Conservation (phyloP, 2,329 filamentous ascomycete genomes). For the Amylocarpus encephaloides region DNA sequence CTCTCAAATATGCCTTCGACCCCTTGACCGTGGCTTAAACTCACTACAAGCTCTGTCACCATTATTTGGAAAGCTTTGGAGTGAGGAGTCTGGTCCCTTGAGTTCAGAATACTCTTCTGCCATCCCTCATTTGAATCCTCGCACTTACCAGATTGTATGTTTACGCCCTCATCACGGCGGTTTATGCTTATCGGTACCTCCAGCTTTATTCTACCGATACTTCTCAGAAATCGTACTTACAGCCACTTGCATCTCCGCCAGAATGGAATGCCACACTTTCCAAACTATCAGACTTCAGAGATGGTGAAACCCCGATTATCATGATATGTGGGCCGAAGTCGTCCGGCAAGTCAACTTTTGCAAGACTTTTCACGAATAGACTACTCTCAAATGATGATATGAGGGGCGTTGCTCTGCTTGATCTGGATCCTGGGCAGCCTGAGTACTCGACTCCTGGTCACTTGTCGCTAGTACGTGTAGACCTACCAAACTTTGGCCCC, state of each 20-base stretch:
- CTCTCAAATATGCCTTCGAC: slow-evolving; percentile 51
- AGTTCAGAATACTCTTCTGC: slow-evolving; percentile 10
- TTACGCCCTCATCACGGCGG: slow-evolving; percentile 1
- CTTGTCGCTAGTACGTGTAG: slow-evolving; percentile 58
- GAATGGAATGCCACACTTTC: slow-evolving; percentile 49
- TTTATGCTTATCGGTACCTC: slow-evolving; percentile 17
- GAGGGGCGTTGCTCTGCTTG: slow-evolving; percentile 48
- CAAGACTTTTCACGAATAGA: slow-evolving; percentile 58
- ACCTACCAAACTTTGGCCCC: slow-evolving; percentile 55
- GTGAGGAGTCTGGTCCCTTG: slow-evolving; percentile 34
- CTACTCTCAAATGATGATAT: slow-evolving; percentile 38
- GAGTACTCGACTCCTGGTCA: slow-evolving; percentile 67
- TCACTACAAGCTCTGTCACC: slow-evolving; percentile 56
- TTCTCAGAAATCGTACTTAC: slow-evolving; percentile 43
- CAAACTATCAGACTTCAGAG: slow-evolving; percentile 29
- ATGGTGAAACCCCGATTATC: slow-evolving; percentile 36
- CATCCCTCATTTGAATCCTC: slow-evolving; percentile 21
- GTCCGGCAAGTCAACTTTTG: slow-evolving; percentile 71
- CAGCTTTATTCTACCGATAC: slow-evolving; percentile 49
- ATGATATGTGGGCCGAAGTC: slow-evolving; percentile 65
- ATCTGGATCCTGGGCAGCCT: slow-evolving; percentile 72
- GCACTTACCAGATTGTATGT: slow-evolving; percentile 46
- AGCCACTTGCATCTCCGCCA: slow-evolving; percentile 49
- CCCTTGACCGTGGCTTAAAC: slow-evolving; percentile 42
- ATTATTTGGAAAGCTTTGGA: slow-evolving; percentile 62